These are phyloP conservation scores for Talaromyces proteolyticus DNA, from an alignment of 495 filamentous ascomycete species.

Conservation along the genomic window DNA sequence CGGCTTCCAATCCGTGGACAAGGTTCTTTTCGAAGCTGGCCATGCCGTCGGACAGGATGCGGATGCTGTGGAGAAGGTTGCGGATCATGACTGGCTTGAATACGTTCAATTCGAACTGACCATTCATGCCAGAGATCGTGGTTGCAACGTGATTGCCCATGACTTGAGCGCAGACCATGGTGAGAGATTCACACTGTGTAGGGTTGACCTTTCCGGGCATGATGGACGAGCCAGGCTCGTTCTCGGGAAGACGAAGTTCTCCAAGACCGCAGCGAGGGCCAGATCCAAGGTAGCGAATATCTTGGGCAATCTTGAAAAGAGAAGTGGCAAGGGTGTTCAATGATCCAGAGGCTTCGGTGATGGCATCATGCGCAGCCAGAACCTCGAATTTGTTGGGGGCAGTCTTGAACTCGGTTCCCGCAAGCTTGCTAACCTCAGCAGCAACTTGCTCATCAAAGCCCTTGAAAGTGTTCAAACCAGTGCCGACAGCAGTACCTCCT, in stretches of 20 bases:
- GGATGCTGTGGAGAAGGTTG: constrained; percentile 86
- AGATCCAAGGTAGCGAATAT: constrained; percentile 93
- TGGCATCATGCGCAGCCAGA: constrained; percentile 92
- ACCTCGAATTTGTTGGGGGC: constrained; percentile 99
- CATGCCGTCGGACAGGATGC: constrained; percentile 89
- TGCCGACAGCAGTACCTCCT: constrained; percentile 95
- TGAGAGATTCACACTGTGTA: constrained; percentile 95
- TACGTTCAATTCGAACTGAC: constrained; percentile 98
- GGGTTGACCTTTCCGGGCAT: constrained; percentile 99
- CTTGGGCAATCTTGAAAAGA: constrained; percentile 97
- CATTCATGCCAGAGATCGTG: constrained; percentile 92
- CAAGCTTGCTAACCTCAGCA: constrained; percentile 83
- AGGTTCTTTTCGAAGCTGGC: constrained; percentile 89
- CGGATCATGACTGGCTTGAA: constrained; percentile 97
- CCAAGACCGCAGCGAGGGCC: constrained; percentile 94
- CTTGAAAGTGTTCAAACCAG: constrained; percentile 93
- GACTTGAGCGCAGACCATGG: constrained; percentile 96
- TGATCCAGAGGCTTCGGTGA: constrained; percentile 87
- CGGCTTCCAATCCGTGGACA: constrained; percentile 81
- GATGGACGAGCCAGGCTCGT: constrained; percentile 94
- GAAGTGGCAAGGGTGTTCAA: constrained; percentile 91
- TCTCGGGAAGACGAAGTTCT: constrained; percentile 89
- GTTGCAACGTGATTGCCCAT: constrained; percentile 94
- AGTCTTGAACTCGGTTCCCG: constrained; percentile 87
- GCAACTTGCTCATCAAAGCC: constrained; percentile 94